A percentile compares a stretch with the other conserved stretches of the same genome.
phyloP scores from a whole-genome alignment of 805 yeast species.

The Yamadazyma sp. region DNA sequence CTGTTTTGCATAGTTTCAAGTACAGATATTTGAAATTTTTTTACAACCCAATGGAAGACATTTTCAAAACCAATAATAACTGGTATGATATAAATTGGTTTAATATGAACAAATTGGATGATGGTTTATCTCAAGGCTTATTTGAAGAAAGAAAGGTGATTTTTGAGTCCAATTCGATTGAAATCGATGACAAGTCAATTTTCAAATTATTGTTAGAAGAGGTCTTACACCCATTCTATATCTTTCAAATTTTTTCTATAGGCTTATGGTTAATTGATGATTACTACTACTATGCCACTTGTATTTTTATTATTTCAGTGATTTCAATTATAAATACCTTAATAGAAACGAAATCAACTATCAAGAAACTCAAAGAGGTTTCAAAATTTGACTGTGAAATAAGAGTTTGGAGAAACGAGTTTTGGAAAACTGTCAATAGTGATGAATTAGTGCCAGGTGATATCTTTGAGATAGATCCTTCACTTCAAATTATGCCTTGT shows the following conservation, averaged over 20 bases:
- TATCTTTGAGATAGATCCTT: conserved; percentile 87
- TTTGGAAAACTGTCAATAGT: conserved; percentile 81
- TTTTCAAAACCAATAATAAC: conserved; percentile 75
- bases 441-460: conserved; percentile 93
- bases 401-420: conserved; percentile 87
- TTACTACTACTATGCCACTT: conserved; percentile 89
- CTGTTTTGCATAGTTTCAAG: conserved; percentile 64
- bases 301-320: conserved; percentile 84
- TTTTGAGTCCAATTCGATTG: conserved; percentile 75
- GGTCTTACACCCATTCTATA: conserved; percentile 90
- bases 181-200: conserved; percentile 70
- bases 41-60: conserved; percentile 84
- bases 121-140: conserved; percentile 68
- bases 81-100: conserved; percentile 88
- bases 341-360: conserved; percentile 77
- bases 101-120: conserved; percentile 48
- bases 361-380: conserved; percentile 67
- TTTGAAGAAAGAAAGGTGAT: conserved; percentile 68
- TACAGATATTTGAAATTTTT: conserved; percentile 82
- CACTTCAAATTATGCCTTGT: conserved; percentile 72
- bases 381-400: conserved; percentile 76
- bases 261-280: conserved; percentile 89
- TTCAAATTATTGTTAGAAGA: conserved; percentile 73
- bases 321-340: conserved; percentile 77
- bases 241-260: conserved; percentile 91